Base-by-base conservation (phyloP, 257 asterid species). In the Jasminum sambac region DNA sequence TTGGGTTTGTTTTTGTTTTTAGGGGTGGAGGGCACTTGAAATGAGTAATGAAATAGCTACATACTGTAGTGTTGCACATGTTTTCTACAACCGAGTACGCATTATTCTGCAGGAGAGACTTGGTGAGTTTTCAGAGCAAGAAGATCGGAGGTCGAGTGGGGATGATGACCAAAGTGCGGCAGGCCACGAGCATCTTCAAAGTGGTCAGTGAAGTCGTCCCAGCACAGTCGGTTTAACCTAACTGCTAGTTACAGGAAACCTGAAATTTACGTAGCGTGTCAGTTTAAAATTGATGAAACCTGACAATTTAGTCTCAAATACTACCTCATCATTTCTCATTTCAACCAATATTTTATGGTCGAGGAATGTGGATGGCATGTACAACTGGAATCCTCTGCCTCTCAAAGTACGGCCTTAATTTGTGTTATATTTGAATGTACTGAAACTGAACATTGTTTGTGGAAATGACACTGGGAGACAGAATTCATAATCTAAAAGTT, bases 21-120 rank as follows among this genome's bases (percentile, higher is more conserved):
- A n/a, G n/a, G n/a, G n/a, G n/a, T n/a, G n/a, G n/a, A n/a, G n/a
- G n/a, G n/a, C n/a, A n/a, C n/a, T n/a, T n/a, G n/a, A n/a, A n/a
- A n/a, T n/a, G n/a, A n/a, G n/a, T n/a, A n/a, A n/a, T 23, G 11
- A 48, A 16, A 8, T 48, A 48, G 24, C 14, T 17, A 5, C 19
- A 16, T 8, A 69, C n/a, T 61, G 11, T 8, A 69, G 23, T 61
- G 11, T 40, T 16, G 46, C 50, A 41, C 63, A 30, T 65, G 36
- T 39, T 26, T 26, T 46, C 23, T 67, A 39, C 50, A 6, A 11
- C 6, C 11, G 52, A 63, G 44, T 65, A 14, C 5, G 40, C 68
- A 66, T 46, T 40, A 55, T 74, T 75, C 67, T 76, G 74, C 90
- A 91, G 98, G 96, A 84, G 90, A 82, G 89, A 74, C 90, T 86